Base-by-base conservation (phyloP, 2,329 filamentous ascomycete species). In the Diplodia intermedia region DNA sequence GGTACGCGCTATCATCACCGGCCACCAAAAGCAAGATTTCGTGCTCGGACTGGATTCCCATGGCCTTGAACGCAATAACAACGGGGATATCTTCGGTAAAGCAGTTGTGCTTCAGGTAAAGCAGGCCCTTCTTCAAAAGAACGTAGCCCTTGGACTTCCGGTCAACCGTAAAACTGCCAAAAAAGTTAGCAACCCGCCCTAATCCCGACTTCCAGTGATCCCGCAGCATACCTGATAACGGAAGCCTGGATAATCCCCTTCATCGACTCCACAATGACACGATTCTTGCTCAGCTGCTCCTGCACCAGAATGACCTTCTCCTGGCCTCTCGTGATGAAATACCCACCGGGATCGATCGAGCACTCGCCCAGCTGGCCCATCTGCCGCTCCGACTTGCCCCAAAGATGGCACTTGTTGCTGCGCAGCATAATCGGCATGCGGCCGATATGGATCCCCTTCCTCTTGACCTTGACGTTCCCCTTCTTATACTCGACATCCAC, bases 261-360 rank as follows among this genome's bases (percentile, higher is more conserved):
- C 82, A 97, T 97, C 67, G 92, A 90, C 80, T 99, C 96, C 18
- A 99, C 94, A 77, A 99, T 97, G 75, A 99, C 92, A 83, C 95
- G 89, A 80, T 99, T 99, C 86, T 99, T 99, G 86, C 95, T 99
- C 77, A 99, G 84, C 81, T 99, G 95, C 77, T 99, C 96, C 79
- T 99, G 95, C 15, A 99, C 96, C 53, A 99, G 83, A 76, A 99
- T 99, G 73, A 99, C 95, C 83, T 99, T 99, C 79, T 99, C 95
- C 23, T 96, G 97, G 56, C 95, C 95, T 74, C 94, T 93, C 72
- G 98, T 93, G 75, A 99, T 95, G 75, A 99, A 99, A 79, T 99
- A 99, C 65, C 95, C 95, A 71, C 95, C 95, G 0, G 96, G 95
- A 76, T 99, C 95, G 50, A 99, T 84, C 15, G 95, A 93, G 75